Percentiles rank a stretch among this genome's conserved stretches.
Conservation (phyloP, 768 basidiomycete species). For the Xanthoconium stramineum region DNA sequence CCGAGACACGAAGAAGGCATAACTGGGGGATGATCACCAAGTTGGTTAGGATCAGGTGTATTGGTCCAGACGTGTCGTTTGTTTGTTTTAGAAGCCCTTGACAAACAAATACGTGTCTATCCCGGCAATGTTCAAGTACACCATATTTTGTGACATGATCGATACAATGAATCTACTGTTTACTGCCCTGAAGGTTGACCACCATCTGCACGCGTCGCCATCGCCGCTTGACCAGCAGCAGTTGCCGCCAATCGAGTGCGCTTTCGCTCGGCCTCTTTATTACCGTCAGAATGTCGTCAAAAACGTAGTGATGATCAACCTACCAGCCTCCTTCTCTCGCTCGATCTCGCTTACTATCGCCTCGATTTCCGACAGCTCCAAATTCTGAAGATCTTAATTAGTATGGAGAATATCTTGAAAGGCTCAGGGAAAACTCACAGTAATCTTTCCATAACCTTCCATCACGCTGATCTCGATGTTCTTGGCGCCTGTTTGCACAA, state of each 20-base stretch:
- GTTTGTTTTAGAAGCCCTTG: constrained; percentile 25
- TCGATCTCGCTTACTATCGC: constrained; percentile 91
- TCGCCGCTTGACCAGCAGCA: constrained; percentile 86
- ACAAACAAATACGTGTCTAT: constrained; percentile 20
- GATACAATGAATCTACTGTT: constrained; percentile 15
- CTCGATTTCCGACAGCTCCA: constrained; percentile 86
- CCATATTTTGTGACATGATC: constrained; percentile 4
- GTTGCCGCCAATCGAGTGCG: constrained; percentile 87
- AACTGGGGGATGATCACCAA: not conserved
- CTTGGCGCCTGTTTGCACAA: constrained; percentile 99
- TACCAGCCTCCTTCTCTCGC: constrained; percentile 93
- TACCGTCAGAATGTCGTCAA: constrained; percentile 1
- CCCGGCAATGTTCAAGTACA: not conserved
- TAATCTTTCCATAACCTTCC: constrained; percentile 92
- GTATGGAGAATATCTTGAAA: not conserved
- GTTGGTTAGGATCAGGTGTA: not conserved
- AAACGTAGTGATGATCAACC: constrained; percentile 18
- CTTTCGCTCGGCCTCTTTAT: constrained; percentile 90
- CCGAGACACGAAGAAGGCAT: constrained; percentile 16
- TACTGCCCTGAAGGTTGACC: constrained; percentile 38
- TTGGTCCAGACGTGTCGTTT: constrained; percentile 6
- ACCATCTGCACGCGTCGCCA: constrained; percentile 55
- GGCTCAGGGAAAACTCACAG: constrained; percentile 46
- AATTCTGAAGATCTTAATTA: constrained; percentile 51
- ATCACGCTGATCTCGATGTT: constrained; percentile 99